These are phyloP conservation scores for Arachis monticola DNA, from an alignment of 331 rosid genomes.

Conservation along the genomic window DNA sequence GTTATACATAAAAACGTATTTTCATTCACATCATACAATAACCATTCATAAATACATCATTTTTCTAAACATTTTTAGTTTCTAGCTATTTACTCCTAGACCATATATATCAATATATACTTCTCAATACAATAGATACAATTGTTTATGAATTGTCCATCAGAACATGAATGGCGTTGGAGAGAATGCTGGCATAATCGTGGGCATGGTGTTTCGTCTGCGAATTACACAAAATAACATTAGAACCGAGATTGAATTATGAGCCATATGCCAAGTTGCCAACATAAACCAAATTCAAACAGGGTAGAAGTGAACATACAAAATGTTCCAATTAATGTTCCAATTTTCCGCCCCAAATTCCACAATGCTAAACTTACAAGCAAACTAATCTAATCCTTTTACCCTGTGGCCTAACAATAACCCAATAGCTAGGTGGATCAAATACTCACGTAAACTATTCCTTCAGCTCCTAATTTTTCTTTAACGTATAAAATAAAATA, in stretches of 20 bases:
- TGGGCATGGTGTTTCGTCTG: conserved; percentile 49
- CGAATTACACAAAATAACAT: neutral
- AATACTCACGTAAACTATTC: neutral
- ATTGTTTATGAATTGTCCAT: conserved; percentile 38
- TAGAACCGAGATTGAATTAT: neutral
- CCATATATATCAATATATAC: neutral
- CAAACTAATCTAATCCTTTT: neutral
- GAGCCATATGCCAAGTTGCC: neutral
- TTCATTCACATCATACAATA: conserved; percentile 1
- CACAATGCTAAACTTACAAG: conserved; percentile 1
- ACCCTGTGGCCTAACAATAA: neutral
- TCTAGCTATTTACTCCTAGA: neutral
- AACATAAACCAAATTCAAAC: neutral
- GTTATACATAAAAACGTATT: neutral
- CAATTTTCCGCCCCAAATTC: neutral
- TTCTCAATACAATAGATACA: neutral
- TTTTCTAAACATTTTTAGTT: neutral
- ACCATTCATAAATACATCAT: neutral
- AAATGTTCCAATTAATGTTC: neutral
- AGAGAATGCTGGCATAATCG: conserved; percentile 58
- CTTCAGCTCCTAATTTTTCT: neutral
- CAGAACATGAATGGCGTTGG: conserved; percentile 75
- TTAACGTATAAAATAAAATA: too few species aligned
- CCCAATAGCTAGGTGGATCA: neutral
- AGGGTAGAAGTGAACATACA: neutral